Base-by-base conservation (phyloP, 208 protist species). In the Crithidia bombi region DNA sequence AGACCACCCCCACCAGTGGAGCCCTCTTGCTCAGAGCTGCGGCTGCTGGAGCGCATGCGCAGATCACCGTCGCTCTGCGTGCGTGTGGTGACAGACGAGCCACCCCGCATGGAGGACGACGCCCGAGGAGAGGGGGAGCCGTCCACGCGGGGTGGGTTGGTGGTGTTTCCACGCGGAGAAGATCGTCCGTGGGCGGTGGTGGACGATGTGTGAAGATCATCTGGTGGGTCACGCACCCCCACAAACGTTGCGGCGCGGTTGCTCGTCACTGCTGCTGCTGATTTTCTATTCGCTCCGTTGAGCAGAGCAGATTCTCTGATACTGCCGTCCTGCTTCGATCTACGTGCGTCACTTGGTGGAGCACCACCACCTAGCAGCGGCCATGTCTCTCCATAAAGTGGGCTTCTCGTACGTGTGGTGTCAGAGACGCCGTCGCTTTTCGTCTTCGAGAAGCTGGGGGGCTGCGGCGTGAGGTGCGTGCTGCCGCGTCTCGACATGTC, bases 11-110 rank as follows among this genome's bases (percentile, higher is more conserved):
- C 23, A 17, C 44, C 33, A 30, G n/a, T 21, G 25, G 36, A 46
- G 26, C n/a, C 10, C 19, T 43, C 43, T 10, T 19, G 33, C 12
- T 71, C 47, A 21, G 33, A 44, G 28, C 25, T 71, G 55, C 44
- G 25, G 54, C 33, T 54, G 33, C 23, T 36, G 23, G 33, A 38
- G 32, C 17, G 55, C 33, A 35, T 7, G 23, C 32, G 52, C n/a
- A 62, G 41, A 17, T 69, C 64, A 26, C 64, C 43, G 26, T 57
- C 64, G 39, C 51, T 62, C 28, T 30, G 64, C 64, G 32, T 35
- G 47, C 21, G 23, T 26, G 3, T 12, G 5, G 36, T 10, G 5
- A 38, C 9, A 19, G 50, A 58, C 1, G 62, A 43, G 0, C 26
- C 25, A 12, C 3, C 33, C 12, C 23, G 5, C 1, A 5, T 47